A percentile compares a stretch with the other conserved stretches of the same genome.
Conservation (phyloP, 2,329 filamentous ascomycete genomes). For the Trichoderma arundinaceum region DNA sequence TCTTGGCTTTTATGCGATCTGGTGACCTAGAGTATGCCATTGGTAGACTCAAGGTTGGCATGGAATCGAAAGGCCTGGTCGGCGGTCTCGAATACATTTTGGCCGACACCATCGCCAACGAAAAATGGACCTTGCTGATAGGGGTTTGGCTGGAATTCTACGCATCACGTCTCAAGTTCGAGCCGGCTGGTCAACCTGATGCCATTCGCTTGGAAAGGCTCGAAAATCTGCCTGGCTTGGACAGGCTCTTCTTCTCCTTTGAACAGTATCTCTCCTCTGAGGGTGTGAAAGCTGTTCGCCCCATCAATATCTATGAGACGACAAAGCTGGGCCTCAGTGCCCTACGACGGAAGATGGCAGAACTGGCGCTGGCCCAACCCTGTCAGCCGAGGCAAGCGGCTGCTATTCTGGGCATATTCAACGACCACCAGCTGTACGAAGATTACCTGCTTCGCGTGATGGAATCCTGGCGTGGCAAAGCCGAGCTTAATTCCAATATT, state of each 20-base stretch:
- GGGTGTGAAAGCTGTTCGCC: slow-evolving; percentile 36
- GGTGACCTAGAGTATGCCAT: slow-evolving; percentile 49
- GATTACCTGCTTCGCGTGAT: slow-evolving; percentile 49
- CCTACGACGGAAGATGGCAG: slow-evolving; percentile 43
- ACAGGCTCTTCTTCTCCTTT: slow-evolving; percentile 44
- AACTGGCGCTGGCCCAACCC: slow-evolving; percentile 42
- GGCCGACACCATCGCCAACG: slow-evolving; percentile 47
- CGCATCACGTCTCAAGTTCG: slow-evolving; percentile 32
- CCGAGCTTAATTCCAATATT: slow-evolving; percentile 40
- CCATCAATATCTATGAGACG: slow-evolving; percentile 36
- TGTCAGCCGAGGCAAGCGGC: slow-evolving; percentile 45
- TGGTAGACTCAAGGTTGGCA: slow-evolving; percentile 47
- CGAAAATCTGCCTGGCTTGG: slow-evolving; percentile 40
- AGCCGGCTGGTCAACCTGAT: slow-evolving; percentile 28
- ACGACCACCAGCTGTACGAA: slow-evolving; percentile 51
- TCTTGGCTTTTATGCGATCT: slow-evolving; percentile 51
- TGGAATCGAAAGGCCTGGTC: slow-evolving; percentile 43
- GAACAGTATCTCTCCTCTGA: slow-evolving; percentile 43
- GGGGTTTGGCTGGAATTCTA: slow-evolving; percentile 48
- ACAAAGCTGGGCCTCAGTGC: slow-evolving; percentile 38
- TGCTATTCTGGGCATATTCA: slow-evolving; percentile 49
- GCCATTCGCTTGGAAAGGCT: slow-evolving; percentile 37
- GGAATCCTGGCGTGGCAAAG: slow-evolving; percentile 39
- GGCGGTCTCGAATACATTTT: slow-evolving; percentile 54
- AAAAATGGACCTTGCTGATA: slow-evolving; percentile 47